Evolutionary conservation across 148 eudicot species (phyloP), one percentile per base, ranked within the genome.

Genomic region (Drosera capensis): DNA sequence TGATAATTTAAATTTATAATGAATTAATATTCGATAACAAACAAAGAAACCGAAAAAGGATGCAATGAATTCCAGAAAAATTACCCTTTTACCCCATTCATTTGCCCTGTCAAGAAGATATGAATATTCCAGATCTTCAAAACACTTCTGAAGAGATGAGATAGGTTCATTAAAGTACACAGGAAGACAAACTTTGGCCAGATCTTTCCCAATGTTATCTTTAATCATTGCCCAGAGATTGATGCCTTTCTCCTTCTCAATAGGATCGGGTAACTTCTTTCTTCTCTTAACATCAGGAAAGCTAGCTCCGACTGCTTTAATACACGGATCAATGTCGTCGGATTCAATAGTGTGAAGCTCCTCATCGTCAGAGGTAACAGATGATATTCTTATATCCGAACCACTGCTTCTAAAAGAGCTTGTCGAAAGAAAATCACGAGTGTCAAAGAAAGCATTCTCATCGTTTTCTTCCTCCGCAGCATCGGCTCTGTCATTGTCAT

Each of bases 211-310:
- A 8, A 62, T 62, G 25, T 62, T 62, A 44, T 62, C 67, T 49
- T 62, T 62, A 16, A 62, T 62, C 55, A 62, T 62, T 6, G 60
- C 48, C 67, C 67, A 62, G 7, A 62, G 55, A 46, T 60, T 62
- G 25, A 54, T 56, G 34, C 60, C 67, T 43, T 55, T 62, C 46
- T 62, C 67, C 30, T 55, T 62, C 46, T 62, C 60, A 23, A 48
- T 34, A 20, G 67, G 67, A n/a, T 62, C 60, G 20, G 67, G 67
- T 48, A 62, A 26, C 37, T 42, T 55, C 37, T 48, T 62, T 3
- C 67, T 49, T 15, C 67, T 49, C 41, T 62, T 49, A 22, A 54
- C 25, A 42, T 21, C n/a, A 34, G 29, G 41, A 21, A 49, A 49
- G 24, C 21, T 49, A 11, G 41, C 41, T 34, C 39, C 52, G 3